Evolutionary conservation across 768 basidiomycete genomes (phyloP).

Genomic region (Lactarius deliciosus): DNA sequence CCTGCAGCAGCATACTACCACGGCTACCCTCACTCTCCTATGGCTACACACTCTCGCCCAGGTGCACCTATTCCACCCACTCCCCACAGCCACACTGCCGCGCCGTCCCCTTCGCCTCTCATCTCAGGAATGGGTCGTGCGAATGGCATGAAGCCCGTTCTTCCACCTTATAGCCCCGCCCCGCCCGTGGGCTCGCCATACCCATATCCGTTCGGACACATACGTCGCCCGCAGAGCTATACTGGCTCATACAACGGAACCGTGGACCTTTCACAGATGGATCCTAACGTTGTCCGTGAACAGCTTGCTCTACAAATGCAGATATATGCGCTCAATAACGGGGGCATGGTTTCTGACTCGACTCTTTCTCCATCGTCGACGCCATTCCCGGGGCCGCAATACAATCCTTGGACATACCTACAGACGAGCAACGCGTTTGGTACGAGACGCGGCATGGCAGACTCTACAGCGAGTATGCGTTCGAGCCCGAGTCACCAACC

Average conservation of each 20-base stretch:
- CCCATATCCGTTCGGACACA: slow-evolving; percentile 74
- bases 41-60: slow-evolving; percentile 44
- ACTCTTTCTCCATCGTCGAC: slow-evolving; percentile 76
- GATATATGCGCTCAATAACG: slow-evolving; percentile 71
- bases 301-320: slow-evolving; percentile 77
- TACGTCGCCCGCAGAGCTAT: slow-evolving; percentile 49
- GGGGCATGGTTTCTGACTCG: slow-evolving; percentile 62
- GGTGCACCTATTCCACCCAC: slow-evolving; percentile 80
- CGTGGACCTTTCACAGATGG: slow-evolving; percentile 35
- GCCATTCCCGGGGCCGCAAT: slow-evolving; percentile 63
- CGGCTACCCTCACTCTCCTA: slow-evolving; percentile 52
- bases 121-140: slow-evolving; percentile 49
- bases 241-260: slow-evolving; percentile 39
- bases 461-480: slow-evolving; percentile 58
- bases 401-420: slow-evolving; percentile 72
- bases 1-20: slow-evolving; percentile 59
- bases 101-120: slow-evolving; percentile 70
- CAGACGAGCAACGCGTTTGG: slow-evolving; percentile 38
- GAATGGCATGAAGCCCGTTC: slow-evolving; percentile 36
- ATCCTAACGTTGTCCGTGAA: slow-evolving; percentile 57
- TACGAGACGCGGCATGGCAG: slow-evolving; percentile 33
- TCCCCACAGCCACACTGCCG: slow-evolving; percentile 70
- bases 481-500: slow-evolving; percentile 74
- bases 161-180: slow-evolving; percentile 51
- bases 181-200: slow-evolving; percentile 72